phyloP scores from a whole-genome alignment of 768 basidiomycete species.

The Kwoniella europaea region DNA sequence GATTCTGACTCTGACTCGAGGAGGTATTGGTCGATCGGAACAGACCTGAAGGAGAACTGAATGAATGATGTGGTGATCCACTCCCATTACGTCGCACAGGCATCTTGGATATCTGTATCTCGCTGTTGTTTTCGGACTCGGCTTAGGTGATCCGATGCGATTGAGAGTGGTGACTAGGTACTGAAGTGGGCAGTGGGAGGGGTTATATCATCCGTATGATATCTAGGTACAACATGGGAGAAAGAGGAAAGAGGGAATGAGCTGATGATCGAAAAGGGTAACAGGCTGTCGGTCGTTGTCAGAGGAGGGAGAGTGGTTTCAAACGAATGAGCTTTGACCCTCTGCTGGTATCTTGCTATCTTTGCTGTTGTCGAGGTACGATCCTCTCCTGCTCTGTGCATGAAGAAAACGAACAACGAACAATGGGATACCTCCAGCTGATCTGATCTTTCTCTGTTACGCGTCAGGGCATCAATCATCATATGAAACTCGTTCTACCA shows the following conservation, averaged over 20 bases:
- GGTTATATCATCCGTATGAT: neutral
- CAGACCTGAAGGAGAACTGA: conserved; percentile 19
- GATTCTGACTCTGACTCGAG: neutral
- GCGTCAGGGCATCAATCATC: neutral
- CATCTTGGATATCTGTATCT: conserved; percentile 1
- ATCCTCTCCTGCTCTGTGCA: no score
- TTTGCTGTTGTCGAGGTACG: neutral
- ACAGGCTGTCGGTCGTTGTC: neutral
- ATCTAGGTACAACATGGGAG: neutral
- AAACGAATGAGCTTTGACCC: conserved; percentile 14
- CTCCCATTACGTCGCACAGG: conserved; percentile 19
- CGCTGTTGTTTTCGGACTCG: neutral
- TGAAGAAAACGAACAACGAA: no score
- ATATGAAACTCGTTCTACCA: neutral
- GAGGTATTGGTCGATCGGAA: conserved; percentile 9
- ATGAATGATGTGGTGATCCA: conserved; percentile 26
- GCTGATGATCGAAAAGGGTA: neutral
- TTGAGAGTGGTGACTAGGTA: no score
- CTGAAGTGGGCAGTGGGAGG: neutral
- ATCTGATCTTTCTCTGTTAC: neutral
- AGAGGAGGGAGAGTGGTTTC: neutral
- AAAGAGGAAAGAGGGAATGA: neutral
- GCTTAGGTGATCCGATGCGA: neutral
- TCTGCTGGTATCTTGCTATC: neutral
- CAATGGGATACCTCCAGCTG: neutral